Conservation (phyloP, 495 filamentous ascomycete genomes). For the Daldinia decipiens region DNA sequence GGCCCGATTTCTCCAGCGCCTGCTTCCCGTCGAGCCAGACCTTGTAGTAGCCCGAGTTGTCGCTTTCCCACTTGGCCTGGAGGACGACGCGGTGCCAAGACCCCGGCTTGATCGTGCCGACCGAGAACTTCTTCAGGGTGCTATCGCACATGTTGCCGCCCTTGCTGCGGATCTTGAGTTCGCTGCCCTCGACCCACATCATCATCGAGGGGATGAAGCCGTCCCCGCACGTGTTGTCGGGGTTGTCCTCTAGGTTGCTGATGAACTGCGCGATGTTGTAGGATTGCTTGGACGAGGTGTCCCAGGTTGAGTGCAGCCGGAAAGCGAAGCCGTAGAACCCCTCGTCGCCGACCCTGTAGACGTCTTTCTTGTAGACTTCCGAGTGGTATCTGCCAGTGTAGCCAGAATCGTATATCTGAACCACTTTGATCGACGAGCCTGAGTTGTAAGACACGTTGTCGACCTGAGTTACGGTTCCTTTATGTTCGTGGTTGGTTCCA, state of each 20-base stretch:
- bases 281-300: constrained; percentile 54
- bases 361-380: constrained; percentile 56
- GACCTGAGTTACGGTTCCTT: constrained; percentile 57
- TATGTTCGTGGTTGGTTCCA: constrained; percentile 51
- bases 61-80: constrained; percentile 57
- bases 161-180: constrained; percentile 59
- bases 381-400: constrained; percentile 64
- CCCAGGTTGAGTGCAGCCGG: constrained; percentile 59
- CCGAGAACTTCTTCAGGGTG: constrained; percentile 45
- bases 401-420: constrained; percentile 58
- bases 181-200: constrained; percentile 58
- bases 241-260: constrained; percentile 52
- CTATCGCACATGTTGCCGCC: constrained; percentile 52
- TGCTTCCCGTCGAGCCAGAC: constrained; percentile 60
- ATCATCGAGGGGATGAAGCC: constrained; percentile 63
- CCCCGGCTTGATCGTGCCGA: constrained; percentile 54
- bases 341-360: constrained; percentile 58
- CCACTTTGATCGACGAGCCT: constrained; percentile 59
- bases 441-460: constrained; percentile 57
- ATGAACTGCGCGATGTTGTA: constrained; percentile 67
- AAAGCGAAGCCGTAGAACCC: constrained; percentile 66
- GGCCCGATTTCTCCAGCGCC: constrained; percentile 53
- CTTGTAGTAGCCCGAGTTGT: constrained; percentile 57
- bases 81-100: constrained; percentile 61
- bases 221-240: constrained; percentile 55